Base-by-base conservation (phyloP, 345 rosid genomes). In the Zanthoxylum bungeanum region DNA sequence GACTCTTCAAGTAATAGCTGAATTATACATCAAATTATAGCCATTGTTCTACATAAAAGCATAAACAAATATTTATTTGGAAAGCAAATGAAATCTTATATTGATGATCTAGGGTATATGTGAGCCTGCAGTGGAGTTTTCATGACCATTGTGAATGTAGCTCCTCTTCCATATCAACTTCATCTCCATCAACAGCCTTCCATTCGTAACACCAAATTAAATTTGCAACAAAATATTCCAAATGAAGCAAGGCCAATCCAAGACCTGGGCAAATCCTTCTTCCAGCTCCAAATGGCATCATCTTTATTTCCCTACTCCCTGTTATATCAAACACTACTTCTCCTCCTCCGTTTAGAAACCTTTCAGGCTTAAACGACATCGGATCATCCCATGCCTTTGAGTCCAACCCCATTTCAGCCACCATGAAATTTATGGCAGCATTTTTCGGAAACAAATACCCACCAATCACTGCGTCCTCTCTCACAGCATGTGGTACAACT, bases 281-380 rank as follows among this genome's bases (percentile, higher is more conserved):
- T 4, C 73, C 66, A 7, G 22, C 66, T 8, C 73, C 73, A 59
- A 70, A 70, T 9, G 73, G 73, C 73, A 58, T 70, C 73, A 70
- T 70, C 57, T 44, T 58, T 4, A 69, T 69, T 39, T 69, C 73
- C 5, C 37, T 70, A 1, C 65, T 34, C 30, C 71, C 70, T 33
- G 70, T 66, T 21, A 22, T 51, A 51, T 66, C 70, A 66, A 51
- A 31, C 1, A 2, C n/a, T 31, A 12, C 28, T n/a, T n/a, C n/a
- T 4, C 9, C 25, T 1, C 28, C 69, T 10, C 24, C 34, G 37
- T 22, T 37, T 60, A 34, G 2, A 55, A 68, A 53, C 17, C 71
- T 68, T 17, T 53, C 71, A 4, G 71, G 50, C 36, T 17, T 68
- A 22, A 68, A 68, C 16, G 47, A 33, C 71, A 52, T 68, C 7